These are phyloP conservation scores for Diplotaxis tenuifolia DNA, from an alignment of 345 rosid species.

Conservation along the genomic window DNA sequence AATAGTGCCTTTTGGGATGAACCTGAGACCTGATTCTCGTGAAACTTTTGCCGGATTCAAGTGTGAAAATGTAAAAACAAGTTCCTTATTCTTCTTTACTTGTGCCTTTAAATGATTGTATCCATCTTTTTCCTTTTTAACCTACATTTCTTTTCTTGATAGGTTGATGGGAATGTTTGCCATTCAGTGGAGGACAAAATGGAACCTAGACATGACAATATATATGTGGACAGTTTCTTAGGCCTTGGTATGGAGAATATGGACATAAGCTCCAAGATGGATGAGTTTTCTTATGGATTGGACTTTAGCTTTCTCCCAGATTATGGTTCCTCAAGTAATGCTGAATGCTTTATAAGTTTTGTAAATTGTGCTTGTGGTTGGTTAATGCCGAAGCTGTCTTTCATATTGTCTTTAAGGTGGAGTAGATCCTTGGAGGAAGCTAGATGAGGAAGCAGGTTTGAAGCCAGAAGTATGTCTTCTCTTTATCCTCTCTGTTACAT, in stretches of 20 bases:
- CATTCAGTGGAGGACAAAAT: slow-evolving; percentile 47
- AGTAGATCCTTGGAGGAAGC: slow-evolving; percentile 42
- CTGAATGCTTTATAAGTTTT: background rate
- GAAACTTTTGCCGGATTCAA: slow-evolving; percentile 39
- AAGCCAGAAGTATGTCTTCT: slow-evolving; percentile 64
- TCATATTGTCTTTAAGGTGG: slow-evolving; percentile 43
- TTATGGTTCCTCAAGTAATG: slow-evolving; percentile 11
- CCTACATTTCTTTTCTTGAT: background rate
- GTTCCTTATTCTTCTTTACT: background rate
- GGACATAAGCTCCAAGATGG: slow-evolving; percentile 45
- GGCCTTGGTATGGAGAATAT: slow-evolving; percentile 51
- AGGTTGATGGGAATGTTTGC: slow-evolving; percentile 47
- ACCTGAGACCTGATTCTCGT: slow-evolving; percentile 24
- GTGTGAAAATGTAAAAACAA: slow-evolving; percentile 42
- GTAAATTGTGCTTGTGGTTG: background rate
- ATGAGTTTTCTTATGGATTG: slow-evolving; percentile 48
- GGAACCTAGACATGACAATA: slow-evolving; percentile 54
- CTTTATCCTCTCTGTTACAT: slow-evolving; percentile 9
- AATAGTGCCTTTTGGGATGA: slow-evolving; percentile 41
- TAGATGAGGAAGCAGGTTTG: slow-evolving; percentile 48
- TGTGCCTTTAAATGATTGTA: slow-evolving; percentile 20
- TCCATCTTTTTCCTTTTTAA: background rate
- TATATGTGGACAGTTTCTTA: slow-evolving; percentile 50
- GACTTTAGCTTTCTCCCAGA: slow-evolving; percentile 44
- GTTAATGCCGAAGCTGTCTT: too few relatives aligned